These are phyloP conservation scores for Daedaleopsis nitida DNA, from an alignment of 768 basidiomycete species.

Conservation along the genomic window DNA sequence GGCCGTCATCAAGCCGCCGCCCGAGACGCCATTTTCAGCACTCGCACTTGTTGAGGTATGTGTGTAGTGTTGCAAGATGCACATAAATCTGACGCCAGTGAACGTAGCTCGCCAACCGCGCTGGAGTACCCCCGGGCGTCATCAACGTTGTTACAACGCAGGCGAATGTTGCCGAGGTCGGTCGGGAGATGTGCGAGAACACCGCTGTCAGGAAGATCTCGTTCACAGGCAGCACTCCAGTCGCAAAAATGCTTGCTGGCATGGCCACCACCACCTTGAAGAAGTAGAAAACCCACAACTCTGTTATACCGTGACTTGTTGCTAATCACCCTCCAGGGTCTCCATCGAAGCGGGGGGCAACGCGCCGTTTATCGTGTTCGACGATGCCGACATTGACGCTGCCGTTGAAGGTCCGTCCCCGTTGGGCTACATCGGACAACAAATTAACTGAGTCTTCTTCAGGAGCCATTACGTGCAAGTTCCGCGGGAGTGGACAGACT, in stretches of 20 bases:
- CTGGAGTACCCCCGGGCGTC: slow-evolving; percentile 94
- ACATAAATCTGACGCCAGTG: not conserved
- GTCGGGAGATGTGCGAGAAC: slow-evolving; percentile 92
- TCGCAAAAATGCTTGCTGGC: slow-evolving; percentile 74
- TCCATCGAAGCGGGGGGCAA: slow-evolving; percentile 94
- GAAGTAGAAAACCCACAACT: too few relatives aligned
- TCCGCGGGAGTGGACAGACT: slow-evolving; percentile 81
- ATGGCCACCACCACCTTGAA: slow-evolving; percentile 80
- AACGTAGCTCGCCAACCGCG: slow-evolving; percentile 72
- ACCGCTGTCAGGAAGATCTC: slow-evolving; percentile 84
- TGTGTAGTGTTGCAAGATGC: too few relatives aligned
- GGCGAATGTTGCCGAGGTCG: slow-evolving; percentile 83
- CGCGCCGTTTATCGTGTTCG: slow-evolving; percentile 95
- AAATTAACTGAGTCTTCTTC: not conserved
- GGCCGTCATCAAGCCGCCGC: slow-evolving; percentile 90
- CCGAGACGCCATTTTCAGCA: slow-evolving; percentile 92
- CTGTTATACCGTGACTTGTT: too few relatives aligned
- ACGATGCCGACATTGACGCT: slow-evolving; percentile 90
- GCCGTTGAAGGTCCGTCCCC: slow-evolving; percentile 74
- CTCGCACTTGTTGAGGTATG: slow-evolving; percentile 87
- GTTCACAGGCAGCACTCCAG: slow-evolving; percentile 86
- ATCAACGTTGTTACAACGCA: slow-evolving; percentile 92
- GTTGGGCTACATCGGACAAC: too few relatives aligned
- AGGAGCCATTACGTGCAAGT: slow-evolving; percentile 80
- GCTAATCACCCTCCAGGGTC: slow-evolving; percentile 35